Evolutionary conservation across 208 protist species (phyloP).

Genomic region (Acanthamoeba culbertsoni): DNA sequence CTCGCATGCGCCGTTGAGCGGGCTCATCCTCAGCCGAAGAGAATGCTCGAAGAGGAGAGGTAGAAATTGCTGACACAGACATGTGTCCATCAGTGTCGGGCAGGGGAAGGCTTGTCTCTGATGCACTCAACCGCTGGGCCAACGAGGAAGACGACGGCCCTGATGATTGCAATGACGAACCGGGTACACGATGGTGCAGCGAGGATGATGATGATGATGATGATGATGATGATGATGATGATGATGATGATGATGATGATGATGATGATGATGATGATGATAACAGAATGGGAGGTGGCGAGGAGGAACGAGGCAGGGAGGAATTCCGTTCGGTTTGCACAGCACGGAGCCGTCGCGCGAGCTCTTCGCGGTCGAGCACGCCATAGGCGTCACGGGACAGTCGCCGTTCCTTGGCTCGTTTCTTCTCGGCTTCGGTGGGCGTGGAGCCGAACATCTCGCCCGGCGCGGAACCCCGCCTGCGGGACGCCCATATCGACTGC

Average conservation of each 20-base stretch:
- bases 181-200: no score
- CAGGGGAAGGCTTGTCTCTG: no score
- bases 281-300: background rate
- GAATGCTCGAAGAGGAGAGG: background rate
- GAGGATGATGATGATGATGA: background rate
- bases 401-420: background rate
- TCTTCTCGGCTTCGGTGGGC: background rate
- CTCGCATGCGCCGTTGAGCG: background rate
- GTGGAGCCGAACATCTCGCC: background rate
- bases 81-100: no score
- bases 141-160: background rate
- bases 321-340: no score
- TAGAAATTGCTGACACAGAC: background rate
- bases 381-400: conserved; percentile 11
- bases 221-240: background rate
- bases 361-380: conserved; percentile 4
- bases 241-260: background rate
- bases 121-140: no score
- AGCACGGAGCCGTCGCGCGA: background rate
- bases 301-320: background rate
- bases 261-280: background rate
- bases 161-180: background rate
- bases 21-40: background rate
- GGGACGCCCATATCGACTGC: background rate
- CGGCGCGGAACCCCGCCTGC: background rate